phyloP scores from a whole-genome alignment of 2,329 filamentous ascomycete genomes.

The Pestalotiopsis sp. region DNA sequence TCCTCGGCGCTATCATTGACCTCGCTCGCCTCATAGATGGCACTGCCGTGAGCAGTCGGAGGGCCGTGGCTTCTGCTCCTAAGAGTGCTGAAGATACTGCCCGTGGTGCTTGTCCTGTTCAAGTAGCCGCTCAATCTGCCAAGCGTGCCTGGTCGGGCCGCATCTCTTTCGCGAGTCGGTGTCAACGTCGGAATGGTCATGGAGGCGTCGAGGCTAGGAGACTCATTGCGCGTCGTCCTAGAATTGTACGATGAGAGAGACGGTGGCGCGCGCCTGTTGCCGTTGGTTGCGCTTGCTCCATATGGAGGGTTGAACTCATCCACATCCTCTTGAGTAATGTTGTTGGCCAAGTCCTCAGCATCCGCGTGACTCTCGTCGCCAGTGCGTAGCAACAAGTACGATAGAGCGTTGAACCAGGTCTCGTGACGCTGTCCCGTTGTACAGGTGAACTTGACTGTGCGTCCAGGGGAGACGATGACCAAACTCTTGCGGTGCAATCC shows the following conservation, averaged over 20 bases:
- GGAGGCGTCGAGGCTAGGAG: constrained; percentile 51
- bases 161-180: constrained; percentile 42
- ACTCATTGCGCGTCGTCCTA: constrained; percentile 66
- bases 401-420: constrained; percentile 97
- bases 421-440: constrained; percentile 92
- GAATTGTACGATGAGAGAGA: constrained; percentile 84
- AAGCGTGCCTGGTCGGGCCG: constrained; percentile 46
- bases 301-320: constrained; percentile 80
- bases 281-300: constrained; percentile 37
- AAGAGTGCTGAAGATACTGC: constrained; percentile 53
- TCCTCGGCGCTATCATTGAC: constrained; percentile 82
- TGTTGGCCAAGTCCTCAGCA: constrained; percentile 57
- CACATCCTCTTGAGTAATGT: constrained; percentile 62
- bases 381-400: constrained; percentile 83
- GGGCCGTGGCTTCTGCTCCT: constrained; percentile 48
- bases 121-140: constrained; percentile 62
- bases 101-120: constrained; percentile 44
- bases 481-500: constrained; percentile 93
- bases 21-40: constrained; percentile 60
- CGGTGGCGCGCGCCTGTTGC: constrained; percentile 53
- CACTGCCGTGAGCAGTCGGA: constrained; percentile 27
- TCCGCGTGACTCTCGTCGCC: constrained; percentile 63
- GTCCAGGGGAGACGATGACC: constrained; percentile 83
- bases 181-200: constrained; percentile 59
- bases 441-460: constrained; percentile 91